phyloP scores from a whole-genome alignment of 208 protist genomes.

The Novymonas esmeraldas region DNA sequence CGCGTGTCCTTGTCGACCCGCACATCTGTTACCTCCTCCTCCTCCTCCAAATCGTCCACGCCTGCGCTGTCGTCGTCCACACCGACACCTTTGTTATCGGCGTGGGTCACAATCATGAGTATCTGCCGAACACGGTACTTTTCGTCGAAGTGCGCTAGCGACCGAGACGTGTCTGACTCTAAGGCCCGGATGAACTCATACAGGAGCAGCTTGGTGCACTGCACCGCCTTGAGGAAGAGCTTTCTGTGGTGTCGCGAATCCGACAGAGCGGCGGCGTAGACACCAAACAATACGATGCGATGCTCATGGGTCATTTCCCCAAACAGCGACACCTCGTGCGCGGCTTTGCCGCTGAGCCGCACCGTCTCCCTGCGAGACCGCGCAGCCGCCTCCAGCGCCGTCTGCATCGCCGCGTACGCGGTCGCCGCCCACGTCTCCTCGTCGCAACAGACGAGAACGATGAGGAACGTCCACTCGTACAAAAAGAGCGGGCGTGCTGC shows the following conservation, averaged over 20 bases:
- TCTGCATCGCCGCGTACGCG: not conserved
- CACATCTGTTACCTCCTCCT: not conserved
- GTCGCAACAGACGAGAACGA: not conserved
- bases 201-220: slow-evolving; percentile 8
- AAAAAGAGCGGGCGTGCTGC: slow-evolving; percentile 1
- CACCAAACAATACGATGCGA: not conserved
- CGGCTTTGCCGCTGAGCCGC: not conserved
- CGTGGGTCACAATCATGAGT: not conserved
- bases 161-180: not conserved
- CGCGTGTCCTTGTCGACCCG: too few species aligned
- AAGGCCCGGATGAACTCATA: slow-evolving; percentile 16
- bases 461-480: slow-evolving; percentile 26
- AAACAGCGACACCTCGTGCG: slow-evolving; percentile 14
- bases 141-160: not conserved
- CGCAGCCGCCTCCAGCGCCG: slow-evolving; percentile 4
- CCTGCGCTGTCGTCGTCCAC: not conserved
- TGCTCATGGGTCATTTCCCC: not conserved
- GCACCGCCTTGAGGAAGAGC: not conserved
- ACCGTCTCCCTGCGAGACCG: slow-evolving; percentile 1
- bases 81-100: not conserved
- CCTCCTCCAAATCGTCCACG: not conserved
- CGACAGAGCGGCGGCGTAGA: slow-evolving; percentile 1
- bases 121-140: slow-evolving; percentile 7
- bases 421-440: slow-evolving; percentile 13
- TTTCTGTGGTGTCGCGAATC: not conserved